phyloP scores from a whole-genome alignment of 257 asterid genomes.

The Avicennia marina region DNA sequence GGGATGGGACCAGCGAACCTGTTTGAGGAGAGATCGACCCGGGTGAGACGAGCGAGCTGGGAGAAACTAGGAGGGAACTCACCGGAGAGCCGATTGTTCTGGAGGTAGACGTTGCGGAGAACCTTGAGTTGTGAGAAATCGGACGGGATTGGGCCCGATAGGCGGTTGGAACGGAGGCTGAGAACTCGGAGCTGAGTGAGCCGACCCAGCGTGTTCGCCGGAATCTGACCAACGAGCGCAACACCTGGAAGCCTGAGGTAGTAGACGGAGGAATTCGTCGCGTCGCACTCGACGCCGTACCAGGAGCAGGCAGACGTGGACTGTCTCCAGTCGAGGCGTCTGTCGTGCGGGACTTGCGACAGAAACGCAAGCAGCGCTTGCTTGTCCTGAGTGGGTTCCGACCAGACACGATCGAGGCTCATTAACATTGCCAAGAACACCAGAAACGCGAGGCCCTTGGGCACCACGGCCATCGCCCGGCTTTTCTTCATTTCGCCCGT shows the following conservation, averaged over 20 bases:
- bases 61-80: constrained; percentile 54
- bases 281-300: constrained; percentile 76
- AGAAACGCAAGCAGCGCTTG: constrained; percentile 73
- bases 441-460: background rate
- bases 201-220: constrained; percentile 53
- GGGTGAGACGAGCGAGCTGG: constrained; percentile 60
- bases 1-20: constrained; percentile 77
- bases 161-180: constrained; percentile 81
- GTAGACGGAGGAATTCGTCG: constrained; percentile 52
- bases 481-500: no score
- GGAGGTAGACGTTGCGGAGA: constrained; percentile 74
- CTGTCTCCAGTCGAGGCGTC: constrained; percentile 66
- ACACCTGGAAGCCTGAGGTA: constrained; percentile 78
- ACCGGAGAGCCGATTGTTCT: constrained; percentile 58
- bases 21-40: constrained; percentile 74
- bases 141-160: constrained; percentile 60
- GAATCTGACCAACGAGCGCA: constrained; percentile 80
- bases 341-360: constrained; percentile 55
- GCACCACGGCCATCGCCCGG: no score
- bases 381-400: constrained; percentile 77
- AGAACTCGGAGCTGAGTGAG: constrained; percentile 70
- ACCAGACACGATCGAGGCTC: background rate
- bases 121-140: constrained; percentile 64
- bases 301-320: constrained; percentile 67
- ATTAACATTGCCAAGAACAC: background rate